Percentiles rank a stretch among this genome's conserved stretches.
phyloP scores from a whole-genome alignment of 2,329 filamentous ascomycete species.

The Grosmannia huntii region DNA sequence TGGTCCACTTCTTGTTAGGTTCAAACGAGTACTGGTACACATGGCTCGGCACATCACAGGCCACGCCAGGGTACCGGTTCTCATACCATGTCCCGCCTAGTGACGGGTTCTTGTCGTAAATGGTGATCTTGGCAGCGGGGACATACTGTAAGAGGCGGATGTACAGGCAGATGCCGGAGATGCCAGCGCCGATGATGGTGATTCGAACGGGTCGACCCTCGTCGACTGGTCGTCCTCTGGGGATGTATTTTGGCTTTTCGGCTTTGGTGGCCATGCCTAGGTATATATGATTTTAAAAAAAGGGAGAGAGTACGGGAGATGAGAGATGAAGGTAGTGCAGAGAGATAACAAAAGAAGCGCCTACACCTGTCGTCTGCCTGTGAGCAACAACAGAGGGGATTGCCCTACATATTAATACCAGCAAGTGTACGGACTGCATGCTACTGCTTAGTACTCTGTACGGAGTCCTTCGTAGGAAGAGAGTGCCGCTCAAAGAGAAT shows the following conservation, averaged over 20 bases:
- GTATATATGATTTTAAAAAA: neutral
- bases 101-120: slow-evolving; percentile 43
- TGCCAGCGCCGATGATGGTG: slow-evolving; percentile 29
- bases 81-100: slow-evolving; percentile 47
- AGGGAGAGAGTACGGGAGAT: neutral
- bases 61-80: slow-evolving; percentile 45
- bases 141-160: slow-evolving; percentile 29
- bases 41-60: slow-evolving; percentile 43
- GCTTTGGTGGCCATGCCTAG: neutral
- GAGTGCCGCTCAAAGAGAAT: neutral
- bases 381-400: neutral
- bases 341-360: neutral
- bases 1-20: slow-evolving; percentile 44
- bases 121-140: slow-evolving; percentile 26
- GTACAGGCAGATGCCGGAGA: slow-evolving; percentile 29
- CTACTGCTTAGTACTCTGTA: no score
- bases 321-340: neutral
- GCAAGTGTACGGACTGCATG: neutral
- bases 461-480: no score
- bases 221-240: neutral
- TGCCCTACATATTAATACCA: neutral
- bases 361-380: neutral
- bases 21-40: slow-evolving; percentile 51
- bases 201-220: slow-evolving; percentile 22
- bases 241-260: neutral